Evolutionary conservation across 148 eudicot genomes (phyloP).

Genomic region (Heliosperma pusillum): DNA sequence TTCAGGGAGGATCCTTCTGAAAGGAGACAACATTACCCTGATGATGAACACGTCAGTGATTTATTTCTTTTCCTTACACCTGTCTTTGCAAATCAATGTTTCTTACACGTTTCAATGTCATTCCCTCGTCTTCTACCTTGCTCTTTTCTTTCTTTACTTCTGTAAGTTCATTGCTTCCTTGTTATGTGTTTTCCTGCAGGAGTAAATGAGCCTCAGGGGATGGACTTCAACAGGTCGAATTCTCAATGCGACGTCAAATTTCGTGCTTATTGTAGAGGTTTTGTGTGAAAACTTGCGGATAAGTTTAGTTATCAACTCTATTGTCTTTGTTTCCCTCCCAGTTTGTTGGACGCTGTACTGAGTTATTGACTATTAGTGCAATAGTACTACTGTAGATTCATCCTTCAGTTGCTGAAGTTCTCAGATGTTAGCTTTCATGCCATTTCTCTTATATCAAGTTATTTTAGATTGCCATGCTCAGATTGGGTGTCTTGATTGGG

Average conservation of each 20-base stretch:
- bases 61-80: background rate
- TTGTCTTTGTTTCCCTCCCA: background rate
- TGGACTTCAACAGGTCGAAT: background rate
- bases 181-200: conserved; percentile 13
- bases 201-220: conserved; percentile 16
- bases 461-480: too few species aligned
- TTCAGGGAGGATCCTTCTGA: conserved; percentile 80
- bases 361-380: background rate
- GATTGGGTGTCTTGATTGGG: too few species aligned
- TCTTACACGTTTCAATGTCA: background rate
- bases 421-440: background rate
- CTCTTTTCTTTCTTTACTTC: background rate
- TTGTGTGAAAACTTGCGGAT: conserved; percentile 17
- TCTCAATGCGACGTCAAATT: conserved; percentile 10
- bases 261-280: conserved; percentile 6
- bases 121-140: background rate
- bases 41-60: conserved; percentile 84
- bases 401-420: background rate
- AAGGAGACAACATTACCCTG: conserved; percentile 90
- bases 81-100: background rate
- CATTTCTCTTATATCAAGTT: too few species aligned
- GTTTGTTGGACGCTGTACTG: background rate
- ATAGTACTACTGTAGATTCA: background rate
- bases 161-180: background rate
- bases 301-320: background rate